Evolutionary conservation across 148 eudicot species (phyloP).

Genomic region (Chenopodium quinoa): DNA sequence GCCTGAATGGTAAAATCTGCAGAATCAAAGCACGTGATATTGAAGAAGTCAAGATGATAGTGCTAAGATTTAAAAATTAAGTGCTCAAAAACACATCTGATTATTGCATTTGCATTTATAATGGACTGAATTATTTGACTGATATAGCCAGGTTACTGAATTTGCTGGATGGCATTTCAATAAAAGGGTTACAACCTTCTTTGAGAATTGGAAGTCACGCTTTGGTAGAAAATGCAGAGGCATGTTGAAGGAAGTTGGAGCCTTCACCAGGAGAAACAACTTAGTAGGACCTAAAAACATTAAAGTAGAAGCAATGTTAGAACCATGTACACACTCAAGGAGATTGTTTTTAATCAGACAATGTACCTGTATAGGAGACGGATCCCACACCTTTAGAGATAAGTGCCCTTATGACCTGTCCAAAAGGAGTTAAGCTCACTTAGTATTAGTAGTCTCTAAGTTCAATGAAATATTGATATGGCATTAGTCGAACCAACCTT

Average conservation of each 20-base stretch:
- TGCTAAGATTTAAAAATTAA: background rate
- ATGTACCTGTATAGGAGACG: constrained; percentile 69
- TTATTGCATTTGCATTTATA: background rate
- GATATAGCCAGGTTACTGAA: background rate
- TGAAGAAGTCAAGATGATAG: background rate
- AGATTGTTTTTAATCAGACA: background rate
- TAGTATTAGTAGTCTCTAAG: background rate
- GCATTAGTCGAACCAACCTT: constrained; percentile 50
- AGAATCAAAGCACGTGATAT: background rate
- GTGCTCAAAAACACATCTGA: background rate
- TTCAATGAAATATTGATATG: constrained; percentile 6
- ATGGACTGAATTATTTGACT: background rate
- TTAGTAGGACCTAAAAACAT: constrained; percentile 69
- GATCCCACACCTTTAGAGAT: constrained; percentile 86
- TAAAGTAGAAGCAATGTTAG: constrained; percentile 9
- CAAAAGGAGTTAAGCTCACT: constrained; percentile 5
- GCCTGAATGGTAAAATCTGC: constrained; percentile 69
- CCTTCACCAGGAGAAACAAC: constrained; percentile 83
- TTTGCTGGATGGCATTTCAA: background rate
- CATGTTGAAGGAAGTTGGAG: constrained; percentile 72
- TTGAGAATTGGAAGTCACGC: constrained; percentile 68
- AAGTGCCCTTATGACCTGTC: constrained; percentile 69
- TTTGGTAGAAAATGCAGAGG: constrained; percentile 93
- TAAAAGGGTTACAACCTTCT: constrained; percentile 49
- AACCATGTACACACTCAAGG: background rate